Evolutionary conservation across 129 eudicot species (phyloP).

Genomic region (Artemisia tridentata): DNA sequence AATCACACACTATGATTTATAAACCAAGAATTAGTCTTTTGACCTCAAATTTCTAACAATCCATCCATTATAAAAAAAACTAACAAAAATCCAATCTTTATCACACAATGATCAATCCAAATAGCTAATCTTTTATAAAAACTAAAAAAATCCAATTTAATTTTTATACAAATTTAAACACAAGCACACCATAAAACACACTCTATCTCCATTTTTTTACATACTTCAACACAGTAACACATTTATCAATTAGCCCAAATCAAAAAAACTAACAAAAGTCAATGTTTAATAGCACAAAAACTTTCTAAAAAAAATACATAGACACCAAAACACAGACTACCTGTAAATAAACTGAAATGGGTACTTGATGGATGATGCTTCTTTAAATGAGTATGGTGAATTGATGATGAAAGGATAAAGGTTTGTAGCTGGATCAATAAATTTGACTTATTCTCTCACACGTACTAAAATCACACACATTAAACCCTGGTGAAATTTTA

Average conservation of each 20-base stretch:
- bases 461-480: slow-evolving; percentile 17
- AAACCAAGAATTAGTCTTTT: slow-evolving; percentile 21
- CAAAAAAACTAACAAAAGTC: slow-evolving; percentile 21
- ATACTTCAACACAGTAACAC: slow-evolving; percentile 30
- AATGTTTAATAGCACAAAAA: slow-evolving; percentile 24
- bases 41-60: slow-evolving; percentile 19
- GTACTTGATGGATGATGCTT: slow-evolving; percentile 23
- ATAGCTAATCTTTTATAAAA: background rate
- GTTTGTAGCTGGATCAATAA: slow-evolving; percentile 35
- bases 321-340: slow-evolving; percentile 21
- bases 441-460: slow-evolving; percentile 20
- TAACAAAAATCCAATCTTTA: background rate
- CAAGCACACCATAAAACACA: slow-evolving; percentile 24
- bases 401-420: slow-evolving; percentile 29
- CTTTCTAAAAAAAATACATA: background rate
- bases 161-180: slow-evolving; percentile 21
- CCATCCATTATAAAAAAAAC: too few relatives aligned
- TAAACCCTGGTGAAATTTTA: slow-evolving; percentile 23
- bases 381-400: slow-evolving; percentile 1
- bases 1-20: slow-evolving; percentile 30
- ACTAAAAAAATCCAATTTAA: slow-evolving; percentile 19
- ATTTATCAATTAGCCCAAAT: slow-evolving; percentile 28
- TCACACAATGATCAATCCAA: slow-evolving; percentile 14
- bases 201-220: slow-evolving; percentile 30
- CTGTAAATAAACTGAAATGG: slow-evolving; percentile 32